These are phyloP conservation scores for Verbena officinalis DNA, from an alignment of 257 asterid species.

Conservation along the genomic window DNA sequence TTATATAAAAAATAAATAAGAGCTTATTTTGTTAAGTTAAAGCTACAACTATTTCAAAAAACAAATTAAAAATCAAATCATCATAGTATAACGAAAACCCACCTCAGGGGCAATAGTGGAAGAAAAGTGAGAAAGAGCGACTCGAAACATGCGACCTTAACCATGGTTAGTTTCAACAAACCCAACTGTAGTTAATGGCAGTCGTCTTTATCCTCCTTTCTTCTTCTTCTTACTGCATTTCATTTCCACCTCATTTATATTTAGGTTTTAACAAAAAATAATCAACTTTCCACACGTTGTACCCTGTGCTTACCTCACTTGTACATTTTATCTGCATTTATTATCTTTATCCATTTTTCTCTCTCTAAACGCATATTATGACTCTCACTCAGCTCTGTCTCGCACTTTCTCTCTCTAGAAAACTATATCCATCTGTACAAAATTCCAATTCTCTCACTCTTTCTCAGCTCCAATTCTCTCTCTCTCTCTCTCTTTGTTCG, in stretches of 20 bases:
- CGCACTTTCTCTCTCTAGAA: constrained; percentile 37
- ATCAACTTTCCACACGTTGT: constrained; percentile 7
- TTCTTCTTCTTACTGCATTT: constrained; percentile 27
- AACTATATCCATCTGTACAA: constrained; percentile 27
- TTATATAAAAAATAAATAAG: too few species aligned
- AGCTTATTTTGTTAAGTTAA: too few species aligned
- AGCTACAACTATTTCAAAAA: neutral
- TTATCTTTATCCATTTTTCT: constrained; percentile 27
- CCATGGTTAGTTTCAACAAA: constrained; percentile 24
- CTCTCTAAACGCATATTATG: constrained; percentile 30
- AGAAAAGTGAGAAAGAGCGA: neutral
- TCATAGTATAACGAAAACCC: constrained; percentile 15
- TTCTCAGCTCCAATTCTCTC: constrained; percentile 6
- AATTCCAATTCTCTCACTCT: constrained; percentile 26
- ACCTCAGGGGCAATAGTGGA: constrained; percentile 9
- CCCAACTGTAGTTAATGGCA: constrained; percentile 32
- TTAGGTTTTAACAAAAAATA: neutral
- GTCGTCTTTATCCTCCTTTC: constrained; percentile 46
- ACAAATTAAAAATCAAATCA: neutral
- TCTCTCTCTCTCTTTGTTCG: constrained; percentile 17
- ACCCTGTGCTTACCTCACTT: constrained; percentile 19
- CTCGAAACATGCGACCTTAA: constrained; percentile 13
- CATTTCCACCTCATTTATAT: constrained; percentile 27
- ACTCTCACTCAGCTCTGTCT: neutral
- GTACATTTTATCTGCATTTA: constrained; percentile 40